A percentile compares a stretch with the other conserved stretches of the same genome.
phyloP scores from a whole-genome alignment of 2,329 filamentous ascomycete genomes.

The Trichothecium sympodiale region DNA sequence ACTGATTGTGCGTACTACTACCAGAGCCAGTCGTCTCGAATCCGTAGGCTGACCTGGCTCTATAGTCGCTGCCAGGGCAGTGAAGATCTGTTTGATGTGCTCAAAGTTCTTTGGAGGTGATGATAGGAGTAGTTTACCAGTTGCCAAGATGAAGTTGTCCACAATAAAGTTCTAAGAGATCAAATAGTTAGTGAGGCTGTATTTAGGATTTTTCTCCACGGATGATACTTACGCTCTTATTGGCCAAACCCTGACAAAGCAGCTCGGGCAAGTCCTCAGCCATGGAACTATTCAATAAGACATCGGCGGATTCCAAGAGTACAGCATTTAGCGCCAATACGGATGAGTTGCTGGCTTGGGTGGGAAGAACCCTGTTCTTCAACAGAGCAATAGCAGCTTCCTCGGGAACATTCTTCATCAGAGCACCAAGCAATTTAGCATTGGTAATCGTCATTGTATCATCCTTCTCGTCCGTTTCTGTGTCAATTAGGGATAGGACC shows the following conservation, averaged over 20 bases:
- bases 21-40: slow-evolving; percentile 74
- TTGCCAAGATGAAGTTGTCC: slow-evolving; percentile 79
- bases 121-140: slow-evolving; percentile 78
- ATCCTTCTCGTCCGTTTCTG: slow-evolving; percentile 65
- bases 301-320: slow-evolving; percentile 65
- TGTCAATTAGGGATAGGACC: slow-evolving; percentile 83
- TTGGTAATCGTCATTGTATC: slow-evolving; percentile 78
- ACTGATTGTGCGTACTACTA: slow-evolving; percentile 76
- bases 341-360: slow-evolving; percentile 65
- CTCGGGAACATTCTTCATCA: slow-evolving; percentile 74
- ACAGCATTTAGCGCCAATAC: slow-evolving; percentile 83
- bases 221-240: slow-evolving; percentile 54
- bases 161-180: slow-evolving; percentile 59
- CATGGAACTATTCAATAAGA: slow-evolving; percentile 54
- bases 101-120: slow-evolving; percentile 62
- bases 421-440: slow-evolving; percentile 76
- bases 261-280: slow-evolving; percentile 65
- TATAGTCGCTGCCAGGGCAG: slow-evolving; percentile 64
- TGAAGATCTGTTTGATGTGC: slow-evolving; percentile 66
- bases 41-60: slow-evolving; percentile 70
- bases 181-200: slow-evolving; percentile 1
- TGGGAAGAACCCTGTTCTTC: slow-evolving; percentile 68
- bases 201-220: slow-evolving; percentile 2
- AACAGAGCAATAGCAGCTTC: slow-evolving; percentile 51
- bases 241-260: slow-evolving; percentile 68